These are phyloP conservation scores for Sugiyamaella japonica DNA, from an alignment of 1,139 yeast species.

Conservation along the genomic window DNA sequence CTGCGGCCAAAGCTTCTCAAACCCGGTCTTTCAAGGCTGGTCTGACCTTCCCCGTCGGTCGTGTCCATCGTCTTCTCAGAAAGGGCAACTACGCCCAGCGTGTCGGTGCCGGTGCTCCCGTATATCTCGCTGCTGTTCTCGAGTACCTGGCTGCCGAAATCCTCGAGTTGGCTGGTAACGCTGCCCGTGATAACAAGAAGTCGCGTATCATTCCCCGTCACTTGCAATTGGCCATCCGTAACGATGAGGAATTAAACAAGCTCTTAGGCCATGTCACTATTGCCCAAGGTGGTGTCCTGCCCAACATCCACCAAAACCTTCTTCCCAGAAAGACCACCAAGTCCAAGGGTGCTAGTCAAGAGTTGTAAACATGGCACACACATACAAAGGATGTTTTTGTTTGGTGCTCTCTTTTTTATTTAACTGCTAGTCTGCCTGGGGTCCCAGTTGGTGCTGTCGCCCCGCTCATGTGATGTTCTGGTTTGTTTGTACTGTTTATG, in stretches of 20 bases:
- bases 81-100: conserved; percentile 99
- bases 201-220: conserved; percentile 99
- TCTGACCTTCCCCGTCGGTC: conserved; percentile 98
- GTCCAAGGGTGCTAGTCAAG: conserved; percentile 43
- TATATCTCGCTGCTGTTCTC: conserved; percentile 91
- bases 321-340: conserved; percentile 75
- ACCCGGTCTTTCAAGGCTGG: conserved; percentile 99
- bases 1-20: conserved; percentile 89
- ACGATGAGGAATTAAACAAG: conserved; percentile 95
- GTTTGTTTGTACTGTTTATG: conserved; percentile 11
- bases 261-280: conserved; percentile 90
- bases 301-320: conserved; percentile 90
- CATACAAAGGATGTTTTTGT: background rate
- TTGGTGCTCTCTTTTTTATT: conserved; percentile 3
- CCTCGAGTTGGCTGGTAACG: conserved; percentile 97
- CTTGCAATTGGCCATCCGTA: conserved; percentile 96
- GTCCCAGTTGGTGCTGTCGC: background rate
- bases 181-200: conserved; percentile 97
- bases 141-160: conserved; percentile 98
- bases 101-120: conserved; percentile 98
- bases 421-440: conserved; percentile 6
- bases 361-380: conserved; percentile 30
- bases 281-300: conserved; percentile 98
- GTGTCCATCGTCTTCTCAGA: conserved; percentile 96
- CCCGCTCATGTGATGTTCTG: conserved; percentile 4